Evolutionary conservation across 2,329 filamentous ascomycete genomes (phyloP).

Genomic region (Rosellinia necatrix): DNA sequence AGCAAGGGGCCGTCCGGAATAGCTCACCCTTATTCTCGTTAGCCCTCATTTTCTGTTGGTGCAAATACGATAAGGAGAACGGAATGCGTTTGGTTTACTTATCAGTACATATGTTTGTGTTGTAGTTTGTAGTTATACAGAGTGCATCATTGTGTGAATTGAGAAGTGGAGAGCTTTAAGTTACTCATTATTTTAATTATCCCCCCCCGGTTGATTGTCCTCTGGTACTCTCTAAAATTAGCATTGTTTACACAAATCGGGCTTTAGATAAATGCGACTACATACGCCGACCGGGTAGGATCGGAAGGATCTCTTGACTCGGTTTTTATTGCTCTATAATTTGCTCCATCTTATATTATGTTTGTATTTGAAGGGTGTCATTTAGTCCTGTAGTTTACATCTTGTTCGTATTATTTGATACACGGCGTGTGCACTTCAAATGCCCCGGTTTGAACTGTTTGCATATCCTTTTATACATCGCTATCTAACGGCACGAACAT

Average conservation of each 20-base stretch:
- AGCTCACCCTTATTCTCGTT: slow-evolving; percentile 50
- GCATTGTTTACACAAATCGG: not conserved
- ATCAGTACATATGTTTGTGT: not conserved
- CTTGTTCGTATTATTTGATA: slow-evolving; percentile 1
- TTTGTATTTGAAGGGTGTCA: slow-evolving; percentile 7
- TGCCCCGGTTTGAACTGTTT: not conserved
- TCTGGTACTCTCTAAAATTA: not conserved
- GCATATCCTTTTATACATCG: slow-evolving; percentile 3
- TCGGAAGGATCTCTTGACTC: too few species aligned
- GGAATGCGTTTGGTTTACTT: not conserved
- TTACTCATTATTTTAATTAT: too few species aligned
- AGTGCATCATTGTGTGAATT: too few species aligned
- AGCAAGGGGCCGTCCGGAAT: not conserved
- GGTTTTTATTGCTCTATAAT: too few species aligned
- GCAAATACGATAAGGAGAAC: not conserved
- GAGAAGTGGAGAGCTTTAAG: slow-evolving; percentile 13
- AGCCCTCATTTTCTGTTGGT: slow-evolving; percentile 47
- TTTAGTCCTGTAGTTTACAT: slow-evolving; percentile 9
- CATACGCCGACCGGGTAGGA: too few species aligned
- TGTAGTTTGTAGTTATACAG: too few species aligned
- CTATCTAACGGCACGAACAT: not conserved
- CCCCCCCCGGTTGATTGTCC: not conserved
- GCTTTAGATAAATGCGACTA: too few species aligned
- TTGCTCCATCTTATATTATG: too few species aligned
- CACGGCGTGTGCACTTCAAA: not conserved